These are phyloP conservation scores for Massariosphaeria phaeospora DNA, from an alignment of 495 filamentous ascomycete species.

Conservation along the genomic window DNA sequence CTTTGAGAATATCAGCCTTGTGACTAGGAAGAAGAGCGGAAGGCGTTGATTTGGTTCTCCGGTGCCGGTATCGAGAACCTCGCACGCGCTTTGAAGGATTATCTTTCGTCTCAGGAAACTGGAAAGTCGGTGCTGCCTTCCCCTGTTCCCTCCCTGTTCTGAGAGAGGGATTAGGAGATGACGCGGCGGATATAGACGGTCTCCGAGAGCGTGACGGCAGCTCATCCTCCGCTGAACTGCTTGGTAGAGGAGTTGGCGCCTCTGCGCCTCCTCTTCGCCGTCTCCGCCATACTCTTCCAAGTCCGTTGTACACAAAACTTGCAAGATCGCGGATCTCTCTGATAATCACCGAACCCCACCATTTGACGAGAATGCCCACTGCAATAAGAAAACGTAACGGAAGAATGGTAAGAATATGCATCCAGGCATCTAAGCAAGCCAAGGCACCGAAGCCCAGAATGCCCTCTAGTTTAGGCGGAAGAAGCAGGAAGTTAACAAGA, in stretches of 20 bases:
- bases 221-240: slow-evolving; percentile 33
- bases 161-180: slow-evolving; percentile 4
- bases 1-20: slow-evolving; percentile 92
- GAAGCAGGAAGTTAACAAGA: slow-evolving; percentile 78
- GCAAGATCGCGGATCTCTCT: slow-evolving; percentile 64
- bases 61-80: slow-evolving; percentile 52
- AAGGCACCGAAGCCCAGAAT: slow-evolving; percentile 81
- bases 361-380: slow-evolving; percentile 65
- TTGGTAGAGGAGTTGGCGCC: slow-evolving; percentile 12
- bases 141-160: slow-evolving; percentile 27
- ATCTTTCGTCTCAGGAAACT: slow-evolving; percentile 12
- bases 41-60: slow-evolving; percentile 73
- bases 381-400: slow-evolving; percentile 87
- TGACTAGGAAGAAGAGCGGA: slow-evolving; percentile 79
- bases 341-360: slow-evolving; percentile 60
- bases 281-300: slow-evolving; percentile 68
- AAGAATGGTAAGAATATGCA: slow-evolving; percentile 91
- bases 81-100: slow-evolving; percentile 33
- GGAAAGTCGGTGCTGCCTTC: neutral
- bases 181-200: slow-evolving; percentile 25
- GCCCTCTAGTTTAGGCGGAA: slow-evolving; percentile 79
- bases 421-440: slow-evolving; percentile 94
- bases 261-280: slow-evolving; percentile 45
- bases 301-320: slow-evolving; percentile 66
- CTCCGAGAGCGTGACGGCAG: slow-evolving; percentile 37